Conservation (phyloP, 371 early-diverging fungal species). For the Syncephalastrum racemosum region DNA sequence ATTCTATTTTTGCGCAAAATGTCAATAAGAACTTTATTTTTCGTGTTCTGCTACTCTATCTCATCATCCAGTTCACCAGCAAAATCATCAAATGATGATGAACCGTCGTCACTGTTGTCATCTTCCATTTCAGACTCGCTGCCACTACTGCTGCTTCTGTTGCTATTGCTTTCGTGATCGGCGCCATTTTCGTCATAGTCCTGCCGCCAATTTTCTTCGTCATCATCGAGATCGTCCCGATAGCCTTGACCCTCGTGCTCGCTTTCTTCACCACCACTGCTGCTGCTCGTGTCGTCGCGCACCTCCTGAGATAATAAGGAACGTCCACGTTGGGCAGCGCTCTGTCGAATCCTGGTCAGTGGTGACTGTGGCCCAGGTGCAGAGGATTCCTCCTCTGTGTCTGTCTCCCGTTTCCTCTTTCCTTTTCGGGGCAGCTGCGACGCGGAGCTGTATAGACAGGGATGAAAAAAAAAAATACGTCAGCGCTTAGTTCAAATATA, state of each 20-base stretch:
- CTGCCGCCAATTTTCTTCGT: constrained; percentile 4
- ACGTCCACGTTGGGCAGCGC: constrained; percentile 21
- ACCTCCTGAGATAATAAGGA: constrained; percentile 33
- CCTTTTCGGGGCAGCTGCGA: constrained; percentile 15
- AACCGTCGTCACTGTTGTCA: constrained; percentile 14
- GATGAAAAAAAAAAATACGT: background rate
- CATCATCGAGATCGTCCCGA: constrained; percentile 7
- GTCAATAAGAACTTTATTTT: constrained; percentile 1
- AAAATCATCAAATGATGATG: constrained; percentile 33
- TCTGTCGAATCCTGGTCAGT: constrained; percentile 17
- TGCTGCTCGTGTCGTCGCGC: constrained; percentile 3
- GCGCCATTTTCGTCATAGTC: constrained; percentile 19
- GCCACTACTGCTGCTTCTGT: constrained; percentile 3
- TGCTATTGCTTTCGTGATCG: constrained; percentile 12
- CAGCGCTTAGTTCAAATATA: too few species aligned
- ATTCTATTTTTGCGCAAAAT: background rate
- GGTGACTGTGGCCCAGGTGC: constrained; percentile 12
- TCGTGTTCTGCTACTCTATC: constrained; percentile 19
- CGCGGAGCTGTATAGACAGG: constrained; percentile 15
- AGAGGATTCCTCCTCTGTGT: constrained; percentile 3
- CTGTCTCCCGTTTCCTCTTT: constrained; percentile 25
- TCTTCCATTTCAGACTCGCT: constrained; percentile 25
- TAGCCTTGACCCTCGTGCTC: constrained; percentile 3
- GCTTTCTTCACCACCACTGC: constrained; percentile 23
- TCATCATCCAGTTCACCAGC: constrained; percentile 39